Conservation (phyloP, 148 eudicot genomes). For the Mesembryanthemum crystallinum region DNA sequence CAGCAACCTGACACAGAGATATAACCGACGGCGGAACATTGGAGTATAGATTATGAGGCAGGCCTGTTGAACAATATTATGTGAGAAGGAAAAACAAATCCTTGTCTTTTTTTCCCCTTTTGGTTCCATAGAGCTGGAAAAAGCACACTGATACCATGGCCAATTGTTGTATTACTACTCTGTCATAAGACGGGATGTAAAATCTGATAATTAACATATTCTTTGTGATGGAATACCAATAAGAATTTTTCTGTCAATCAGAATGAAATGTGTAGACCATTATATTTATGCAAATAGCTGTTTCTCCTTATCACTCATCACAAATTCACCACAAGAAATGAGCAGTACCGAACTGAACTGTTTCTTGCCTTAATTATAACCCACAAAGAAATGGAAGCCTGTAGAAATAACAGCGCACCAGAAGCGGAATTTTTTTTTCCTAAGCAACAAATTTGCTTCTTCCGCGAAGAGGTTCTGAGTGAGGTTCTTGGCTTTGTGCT, state of each 20-base stretch:
- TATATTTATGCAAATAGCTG: background rate
- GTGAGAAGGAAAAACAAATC: no score
- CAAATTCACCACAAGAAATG: background rate
- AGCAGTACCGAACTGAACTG: no score
- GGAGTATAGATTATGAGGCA: no score
- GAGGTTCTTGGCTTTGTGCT: background rate
- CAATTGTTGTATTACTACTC: slow-evolving; percentile 7
- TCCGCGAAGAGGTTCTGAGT: background rate
- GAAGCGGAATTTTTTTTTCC: background rate
- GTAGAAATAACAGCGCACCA: background rate
- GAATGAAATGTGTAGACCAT: no score
- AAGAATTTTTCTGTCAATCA: no score
- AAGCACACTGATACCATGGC: background rate
- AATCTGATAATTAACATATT: background rate
- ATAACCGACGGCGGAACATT: no score
- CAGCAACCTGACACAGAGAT: no score
- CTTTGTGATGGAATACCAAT: no score
- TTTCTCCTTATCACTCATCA: background rate
- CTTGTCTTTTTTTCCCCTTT: no score
- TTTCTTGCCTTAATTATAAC: no score
- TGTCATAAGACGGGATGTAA: background rate
- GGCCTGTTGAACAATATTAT: no score
- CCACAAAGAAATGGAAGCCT: no score
- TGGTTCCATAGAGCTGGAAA: background rate
- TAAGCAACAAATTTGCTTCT: background rate